Evolutionary conservation across 2,329 filamentous ascomycete genomes (phyloP).

Genomic region (Epichloe elymi): DNA sequence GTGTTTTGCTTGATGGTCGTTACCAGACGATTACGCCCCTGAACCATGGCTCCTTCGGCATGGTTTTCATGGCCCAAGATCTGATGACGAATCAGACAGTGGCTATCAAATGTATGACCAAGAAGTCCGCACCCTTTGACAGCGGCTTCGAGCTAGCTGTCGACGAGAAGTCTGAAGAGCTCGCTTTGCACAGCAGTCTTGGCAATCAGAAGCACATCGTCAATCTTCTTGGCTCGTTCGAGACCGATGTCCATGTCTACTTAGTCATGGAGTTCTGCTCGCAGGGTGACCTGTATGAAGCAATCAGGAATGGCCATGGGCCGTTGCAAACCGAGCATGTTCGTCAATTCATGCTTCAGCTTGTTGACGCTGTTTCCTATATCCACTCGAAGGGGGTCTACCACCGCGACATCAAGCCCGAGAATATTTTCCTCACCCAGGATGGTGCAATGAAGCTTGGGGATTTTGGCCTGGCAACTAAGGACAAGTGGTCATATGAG

Average conservation of each 20-base stretch:
- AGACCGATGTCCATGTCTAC: conserved; percentile 82
- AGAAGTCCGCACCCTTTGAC: conserved; percentile 52
- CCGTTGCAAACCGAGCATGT: conserved; percentile 94
- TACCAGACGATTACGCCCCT: conserved; percentile 86
- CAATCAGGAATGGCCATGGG: conserved; percentile 77
- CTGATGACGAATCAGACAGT: conserved; percentile 63
- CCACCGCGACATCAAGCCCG: conserved; percentile 97
- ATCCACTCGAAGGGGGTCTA: conserved; percentile 87
- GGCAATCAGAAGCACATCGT: conserved; percentile 81
- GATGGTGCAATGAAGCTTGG: conserved; percentile 88
- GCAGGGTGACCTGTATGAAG: conserved; percentile 93
- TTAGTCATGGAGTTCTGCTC: conserved; percentile 91
- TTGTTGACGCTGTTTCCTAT: conserved; percentile 78
- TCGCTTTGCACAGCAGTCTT: conserved; percentile 66
- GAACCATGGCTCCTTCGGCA: conserved; percentile 97
- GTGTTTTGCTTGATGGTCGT: conserved; percentile 73
- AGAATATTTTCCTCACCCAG: conserved; percentile 92
- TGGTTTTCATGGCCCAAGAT: conserved; percentile 92
- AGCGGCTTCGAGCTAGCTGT: conserved; percentile 52
- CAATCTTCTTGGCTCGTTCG: conserved; percentile 81
- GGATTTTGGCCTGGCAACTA: conserved; percentile 88
- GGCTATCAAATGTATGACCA: conserved; percentile 93
- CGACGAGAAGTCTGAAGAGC: conserved; percentile 73
- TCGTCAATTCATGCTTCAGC: conserved; percentile 90
- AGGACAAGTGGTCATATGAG: conserved; percentile 81